These are phyloP conservation scores for Camillea tinctor DNA, from an alignment of 2,329 filamentous ascomycete species.

Conservation along the genomic window DNA sequence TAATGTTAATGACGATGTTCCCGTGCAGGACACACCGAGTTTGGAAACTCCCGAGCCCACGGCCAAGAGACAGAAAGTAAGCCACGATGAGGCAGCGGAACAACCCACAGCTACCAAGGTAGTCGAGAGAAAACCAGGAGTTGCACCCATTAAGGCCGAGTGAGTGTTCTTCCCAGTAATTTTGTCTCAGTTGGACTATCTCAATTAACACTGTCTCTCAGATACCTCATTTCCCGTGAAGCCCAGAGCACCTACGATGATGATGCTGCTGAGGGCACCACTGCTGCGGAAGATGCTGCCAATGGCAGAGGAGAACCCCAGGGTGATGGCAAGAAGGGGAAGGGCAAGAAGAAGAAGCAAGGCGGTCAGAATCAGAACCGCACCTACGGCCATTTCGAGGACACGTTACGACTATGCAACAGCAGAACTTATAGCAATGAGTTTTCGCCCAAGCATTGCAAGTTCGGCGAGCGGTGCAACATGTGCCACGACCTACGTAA, in stretches of 20 bases:
- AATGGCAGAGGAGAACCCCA: slow-evolving; percentile 39
- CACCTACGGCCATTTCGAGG: slow-evolving; percentile 75
- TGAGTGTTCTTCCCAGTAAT: neutral
- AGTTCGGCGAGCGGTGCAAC: slow-evolving; percentile 77
- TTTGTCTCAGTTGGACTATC: too few species aligned
- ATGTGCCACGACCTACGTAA: slow-evolving; percentile 80
- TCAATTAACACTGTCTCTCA: slow-evolving; percentile 9
- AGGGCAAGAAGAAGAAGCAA: slow-evolving; percentile 51
- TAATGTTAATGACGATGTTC: neutral
- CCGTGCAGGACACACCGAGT: neutral
- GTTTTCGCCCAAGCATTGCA: slow-evolving; percentile 77
- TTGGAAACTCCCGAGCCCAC: neutral
- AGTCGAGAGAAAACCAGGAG: neutral
- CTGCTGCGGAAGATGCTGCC: slow-evolving; percentile 59
- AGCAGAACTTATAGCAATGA: slow-evolving; percentile 70
- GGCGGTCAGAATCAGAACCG: slow-evolving; percentile 81
- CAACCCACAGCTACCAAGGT: neutral
- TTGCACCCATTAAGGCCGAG: neutral
- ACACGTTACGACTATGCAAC: slow-evolving; percentile 75
- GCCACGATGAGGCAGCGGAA: neutral
- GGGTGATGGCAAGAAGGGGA: slow-evolving; percentile 45
- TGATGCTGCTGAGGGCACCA: slow-evolving; percentile 59
- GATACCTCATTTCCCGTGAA: slow-evolving; percentile 34
- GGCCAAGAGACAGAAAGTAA: neutral
- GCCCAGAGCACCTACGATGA: slow-evolving; percentile 45